Conservation (phyloP, 1,139 yeast genomes). For the Scheffersomyces titani region DNA sequence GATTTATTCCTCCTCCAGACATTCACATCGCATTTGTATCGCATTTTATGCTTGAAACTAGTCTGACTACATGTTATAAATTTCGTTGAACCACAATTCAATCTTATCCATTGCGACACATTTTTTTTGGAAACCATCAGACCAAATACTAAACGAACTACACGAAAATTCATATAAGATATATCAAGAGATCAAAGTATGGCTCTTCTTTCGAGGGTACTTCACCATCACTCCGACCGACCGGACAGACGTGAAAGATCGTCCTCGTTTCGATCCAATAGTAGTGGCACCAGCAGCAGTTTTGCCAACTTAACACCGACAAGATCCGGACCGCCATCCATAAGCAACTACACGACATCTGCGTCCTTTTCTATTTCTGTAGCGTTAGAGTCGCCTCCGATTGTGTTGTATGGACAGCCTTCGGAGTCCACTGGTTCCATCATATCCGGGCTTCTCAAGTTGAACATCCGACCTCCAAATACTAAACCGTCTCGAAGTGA, state of each 20-base stretch:
- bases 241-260: slow-evolving; percentile 1
- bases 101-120: not conserved
- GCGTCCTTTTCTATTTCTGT: slow-evolving; percentile 49
- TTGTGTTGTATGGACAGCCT: slow-evolving; percentile 78
- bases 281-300: not conserved
- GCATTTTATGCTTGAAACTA: not conserved
- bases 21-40: not conserved
- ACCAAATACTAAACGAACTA: not conserved
- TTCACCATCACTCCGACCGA: slow-evolving; percentile 8
- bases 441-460: slow-evolving; percentile 67
- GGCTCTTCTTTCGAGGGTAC: slow-evolving; percentile 13
- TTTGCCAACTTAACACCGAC: not conserved
- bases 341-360: not conserved
- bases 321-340: not conserved
- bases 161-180: not conserved
- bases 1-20: not conserved
- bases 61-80: not conserved
- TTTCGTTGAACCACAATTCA: not conserved
- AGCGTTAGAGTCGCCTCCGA: slow-evolving; percentile 86
- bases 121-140: not conserved
- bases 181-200: not conserved
- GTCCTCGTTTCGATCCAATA: not conserved
- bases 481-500: slow-evolving; percentile 1
- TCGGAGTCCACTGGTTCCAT: slow-evolving; percentile 83
- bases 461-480: slow-evolving; percentile 18